phyloP scores from a whole-genome alignment of 1,139 yeast genomes.

The Taiozyma sp. region DNA sequence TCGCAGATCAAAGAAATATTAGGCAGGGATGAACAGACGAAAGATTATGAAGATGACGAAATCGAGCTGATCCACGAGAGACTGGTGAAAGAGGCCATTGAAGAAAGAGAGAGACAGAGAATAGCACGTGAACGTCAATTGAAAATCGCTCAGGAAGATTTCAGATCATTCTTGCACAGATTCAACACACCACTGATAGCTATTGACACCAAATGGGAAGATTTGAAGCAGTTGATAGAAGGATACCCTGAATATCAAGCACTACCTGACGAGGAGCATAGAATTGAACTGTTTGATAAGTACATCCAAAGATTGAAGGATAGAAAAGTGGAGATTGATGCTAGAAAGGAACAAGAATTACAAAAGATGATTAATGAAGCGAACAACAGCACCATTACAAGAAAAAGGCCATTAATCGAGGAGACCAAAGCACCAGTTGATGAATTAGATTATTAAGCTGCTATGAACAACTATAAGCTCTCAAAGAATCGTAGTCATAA shows the following conservation, averaged over 20 bases:
- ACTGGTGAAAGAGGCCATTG: slow-evolving; percentile 25
- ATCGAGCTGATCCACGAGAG: slow-evolving; percentile 26
- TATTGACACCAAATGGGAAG: slow-evolving; percentile 34
- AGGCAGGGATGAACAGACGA: slow-evolving; percentile 20
- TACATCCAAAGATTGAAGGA: slow-evolving; percentile 22
- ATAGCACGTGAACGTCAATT: slow-evolving; percentile 30
- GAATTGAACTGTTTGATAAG: slow-evolving; percentile 28
- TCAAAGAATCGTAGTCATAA: background rate
- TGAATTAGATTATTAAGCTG: slow-evolving; percentile 8
- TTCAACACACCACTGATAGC: slow-evolving; percentile 15
- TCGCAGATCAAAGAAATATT: slow-evolving; percentile 11
- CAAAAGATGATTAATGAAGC: slow-evolving; percentile 12
- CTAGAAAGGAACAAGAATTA: slow-evolving; percentile 15
- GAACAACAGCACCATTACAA: slow-evolving; percentile 2
- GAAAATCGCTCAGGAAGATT: slow-evolving; percentile 33
- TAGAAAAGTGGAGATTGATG: slow-evolving; percentile 19
- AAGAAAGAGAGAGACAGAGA: slow-evolving; percentile 28
- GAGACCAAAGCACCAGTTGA: slow-evolving; percentile 3
- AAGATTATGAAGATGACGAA: slow-evolving; percentile 25
- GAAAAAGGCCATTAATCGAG: slow-evolving; percentile 4
- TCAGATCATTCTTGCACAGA: slow-evolving; percentile 31
- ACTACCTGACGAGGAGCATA: slow-evolving; percentile 31
- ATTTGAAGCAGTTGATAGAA: slow-evolving; percentile 28
- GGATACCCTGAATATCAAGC: slow-evolving; percentile 31
- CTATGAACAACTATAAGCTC: no score